Conservation (phyloP, 176 grass and related monocot species). For the Aegilops sharonensis region DNA sequence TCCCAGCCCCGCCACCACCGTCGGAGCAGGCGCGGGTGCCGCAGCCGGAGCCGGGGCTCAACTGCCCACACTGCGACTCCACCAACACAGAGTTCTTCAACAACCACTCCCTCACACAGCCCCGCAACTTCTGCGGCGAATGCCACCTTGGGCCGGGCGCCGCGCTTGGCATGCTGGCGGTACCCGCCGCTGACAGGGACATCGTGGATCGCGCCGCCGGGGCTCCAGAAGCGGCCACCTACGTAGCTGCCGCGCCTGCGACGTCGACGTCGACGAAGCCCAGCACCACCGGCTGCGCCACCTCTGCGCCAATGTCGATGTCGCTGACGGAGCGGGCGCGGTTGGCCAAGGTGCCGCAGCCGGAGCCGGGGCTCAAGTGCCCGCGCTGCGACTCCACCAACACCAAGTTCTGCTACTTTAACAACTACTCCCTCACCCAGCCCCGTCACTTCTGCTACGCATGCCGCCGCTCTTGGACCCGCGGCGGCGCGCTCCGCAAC, state of each 20-base stretch:
- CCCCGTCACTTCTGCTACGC: slow-evolving; percentile 92
- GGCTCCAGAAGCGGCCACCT: background rate
- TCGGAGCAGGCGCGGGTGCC: slow-evolving; percentile 26
- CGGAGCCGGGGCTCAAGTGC: slow-evolving; percentile 84
- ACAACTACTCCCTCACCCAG: slow-evolving; percentile 97
- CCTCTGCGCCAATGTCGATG: background rate
- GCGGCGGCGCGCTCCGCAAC: slow-evolving; percentile 68
- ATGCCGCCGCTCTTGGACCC: slow-evolving; percentile 93
- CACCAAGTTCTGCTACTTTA: slow-evolving; percentile 99
- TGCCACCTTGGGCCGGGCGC: slow-evolving; percentile 89
- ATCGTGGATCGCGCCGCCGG: background rate
- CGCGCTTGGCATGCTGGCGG: slow-evolving; percentile 48
- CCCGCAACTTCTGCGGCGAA: slow-evolving; percentile 72
- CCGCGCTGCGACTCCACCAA: slow-evolving; percentile 94
- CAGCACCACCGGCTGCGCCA: too few species aligned
- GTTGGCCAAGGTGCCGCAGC: slow-evolving; percentile 43
- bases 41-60: slow-evolving; percentile 43
- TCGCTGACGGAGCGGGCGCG: slow-evolving; percentile 20
- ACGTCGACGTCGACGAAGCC: background rate
- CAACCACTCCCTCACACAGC: slow-evolving; percentile 80
- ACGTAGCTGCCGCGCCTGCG: background rate
- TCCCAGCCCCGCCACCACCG: background rate
- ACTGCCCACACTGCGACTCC: slow-evolving; percentile 74
- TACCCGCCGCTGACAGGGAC: slow-evolving; percentile 34
- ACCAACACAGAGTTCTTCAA: slow-evolving; percentile 90